phyloP scores from a whole-genome alignment of 2,329 filamentous ascomycete genomes.

The Hortaea sp. region DNA sequence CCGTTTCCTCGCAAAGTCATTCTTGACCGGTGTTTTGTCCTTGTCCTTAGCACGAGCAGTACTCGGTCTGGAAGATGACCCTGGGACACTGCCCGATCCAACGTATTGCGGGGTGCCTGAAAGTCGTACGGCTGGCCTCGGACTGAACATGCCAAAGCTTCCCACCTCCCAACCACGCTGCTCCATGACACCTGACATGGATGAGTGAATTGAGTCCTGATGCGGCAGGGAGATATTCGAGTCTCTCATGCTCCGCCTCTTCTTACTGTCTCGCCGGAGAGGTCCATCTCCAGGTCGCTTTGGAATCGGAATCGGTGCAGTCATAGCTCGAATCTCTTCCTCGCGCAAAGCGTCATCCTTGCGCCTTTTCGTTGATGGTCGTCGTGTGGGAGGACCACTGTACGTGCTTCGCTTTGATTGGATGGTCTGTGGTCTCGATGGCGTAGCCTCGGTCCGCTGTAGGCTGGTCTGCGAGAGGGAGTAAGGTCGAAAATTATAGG shows the following conservation, averaged over 20 bases:
- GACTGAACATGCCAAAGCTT: conserved; percentile 68
- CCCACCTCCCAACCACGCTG: conserved; percentile 71
- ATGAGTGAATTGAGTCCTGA: conserved; percentile 65
- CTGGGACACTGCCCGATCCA: conserved; percentile 25
- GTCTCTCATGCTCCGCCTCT: conserved; percentile 44
- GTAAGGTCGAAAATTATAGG: conserved; percentile 33
- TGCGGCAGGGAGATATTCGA: conserved; percentile 69
- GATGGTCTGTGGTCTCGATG: conserved; percentile 22
- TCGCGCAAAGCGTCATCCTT: conserved; percentile 69
- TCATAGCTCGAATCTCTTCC: conserved; percentile 82
- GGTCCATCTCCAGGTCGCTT: conserved; percentile 36
- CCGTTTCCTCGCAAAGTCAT: conserved; percentile 36
- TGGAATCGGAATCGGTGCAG: conserved; percentile 52
- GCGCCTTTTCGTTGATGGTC: conserved; percentile 60
- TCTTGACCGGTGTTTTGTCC: conserved; percentile 25
- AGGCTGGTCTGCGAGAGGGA: conserved; percentile 21
- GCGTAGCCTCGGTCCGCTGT: conserved; percentile 11
- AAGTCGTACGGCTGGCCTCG: conserved; percentile 72
- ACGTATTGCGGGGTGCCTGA: conserved; percentile 54
- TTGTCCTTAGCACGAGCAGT: conserved; percentile 4
- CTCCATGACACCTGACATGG: conserved; percentile 65
- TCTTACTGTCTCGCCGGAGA: conserved; percentile 57
- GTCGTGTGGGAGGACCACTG: conserved; percentile 45
- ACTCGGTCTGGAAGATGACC: neutral
- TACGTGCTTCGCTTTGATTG: conserved; percentile 33